phyloP scores from a whole-genome alignment of 305 asterid species.

The Rubia balearica region DNA sequence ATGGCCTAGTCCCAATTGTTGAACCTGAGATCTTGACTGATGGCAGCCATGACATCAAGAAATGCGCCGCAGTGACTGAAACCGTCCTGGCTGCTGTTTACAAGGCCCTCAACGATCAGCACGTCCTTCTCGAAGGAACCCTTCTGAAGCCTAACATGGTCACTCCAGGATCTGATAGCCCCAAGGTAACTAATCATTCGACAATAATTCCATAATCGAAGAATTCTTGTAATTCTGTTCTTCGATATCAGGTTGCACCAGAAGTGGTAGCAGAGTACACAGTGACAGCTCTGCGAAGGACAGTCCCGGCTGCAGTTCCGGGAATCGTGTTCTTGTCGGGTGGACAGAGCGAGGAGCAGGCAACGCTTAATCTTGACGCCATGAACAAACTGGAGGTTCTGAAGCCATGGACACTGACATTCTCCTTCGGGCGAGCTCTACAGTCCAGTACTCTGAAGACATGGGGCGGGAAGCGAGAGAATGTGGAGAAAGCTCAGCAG shows the following conservation, averaged over 20 bases:
- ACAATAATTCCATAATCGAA: neutral
- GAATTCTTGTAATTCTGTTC: no score
- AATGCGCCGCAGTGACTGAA: constrained; percentile 74
- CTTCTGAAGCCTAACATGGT: constrained; percentile 90
- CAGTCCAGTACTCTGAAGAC: constrained; percentile 73
- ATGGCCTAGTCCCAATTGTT: constrained; percentile 79
- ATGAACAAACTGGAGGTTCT: constrained; percentile 60
- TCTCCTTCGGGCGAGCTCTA: constrained; percentile 77
- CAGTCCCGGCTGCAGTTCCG: constrained; percentile 81
- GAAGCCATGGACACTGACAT: constrained; percentile 77
- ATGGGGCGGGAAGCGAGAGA: constrained; percentile 70
- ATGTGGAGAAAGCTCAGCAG: constrained; percentile 60
- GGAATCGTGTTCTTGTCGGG: constrained; percentile 78
- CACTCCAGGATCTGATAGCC: constrained; percentile 71
- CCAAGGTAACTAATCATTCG: constrained; percentile 34
- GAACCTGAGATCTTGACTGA: constrained; percentile 78
- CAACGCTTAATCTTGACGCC: constrained; percentile 55
- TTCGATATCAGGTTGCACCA: constrained; percentile 43
- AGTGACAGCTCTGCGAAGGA: constrained; percentile 54
- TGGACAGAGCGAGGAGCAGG: constrained; percentile 87
- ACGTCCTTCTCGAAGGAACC: constrained; percentile 82
- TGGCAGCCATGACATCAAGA: constrained; percentile 54
- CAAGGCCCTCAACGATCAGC: constrained; percentile 75
- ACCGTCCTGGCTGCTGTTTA: constrained; percentile 67
- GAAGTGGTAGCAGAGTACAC: constrained; percentile 71